A percentile compares a stretch with the other conserved stretches of the same genome.
Evolutionary conservation across 1,284 basidiomycete species (phyloP).

Genomic region (Cutaneotrichosporon daszewskae): DNA sequence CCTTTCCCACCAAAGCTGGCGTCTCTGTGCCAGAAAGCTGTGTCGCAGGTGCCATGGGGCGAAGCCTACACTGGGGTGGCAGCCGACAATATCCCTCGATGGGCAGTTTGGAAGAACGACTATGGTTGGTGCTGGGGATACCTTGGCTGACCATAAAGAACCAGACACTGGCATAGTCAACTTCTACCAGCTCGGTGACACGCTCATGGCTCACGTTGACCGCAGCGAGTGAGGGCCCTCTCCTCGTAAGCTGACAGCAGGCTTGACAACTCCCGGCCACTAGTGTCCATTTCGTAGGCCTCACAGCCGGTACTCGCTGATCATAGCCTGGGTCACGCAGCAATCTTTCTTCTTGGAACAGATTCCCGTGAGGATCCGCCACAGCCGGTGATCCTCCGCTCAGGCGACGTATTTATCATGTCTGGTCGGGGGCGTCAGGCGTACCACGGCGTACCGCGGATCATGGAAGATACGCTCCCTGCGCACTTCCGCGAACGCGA

Average conservation of each 20-base stretch:
- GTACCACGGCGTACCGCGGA: conserved; percentile 86
- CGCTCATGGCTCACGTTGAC: conserved; percentile 89
- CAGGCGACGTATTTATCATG: conserved; percentile 88
- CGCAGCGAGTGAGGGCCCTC: too few species aligned
- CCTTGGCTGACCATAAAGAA: conserved; percentile 5
- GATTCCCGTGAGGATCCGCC: conserved; percentile 68
- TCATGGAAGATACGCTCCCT: conserved; percentile 72
- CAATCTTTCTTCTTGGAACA: conserved; percentile 82
- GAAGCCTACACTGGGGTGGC: conserved; percentile 53
- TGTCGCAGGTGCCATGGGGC: conserved; percentile 62
- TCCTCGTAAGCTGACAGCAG: too few species aligned
- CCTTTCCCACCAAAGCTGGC: conserved; percentile 57
- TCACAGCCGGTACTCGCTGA: background rate
- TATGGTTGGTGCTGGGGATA: conserved; percentile 56
- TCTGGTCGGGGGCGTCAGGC: conserved; percentile 72
- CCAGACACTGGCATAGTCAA: conserved; percentile 92
- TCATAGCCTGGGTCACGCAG: conserved; percentile 73
- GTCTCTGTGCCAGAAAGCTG: conserved; percentile 59
- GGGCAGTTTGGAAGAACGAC: conserved; percentile 63
- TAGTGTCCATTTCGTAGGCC: conserved; percentile 73
- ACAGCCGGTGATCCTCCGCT: conserved; percentile 69
- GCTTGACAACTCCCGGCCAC: conserved; percentile 64
- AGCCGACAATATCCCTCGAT: conserved; percentile 52
- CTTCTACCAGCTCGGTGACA: conserved; percentile 78
- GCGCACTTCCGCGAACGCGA: conserved; percentile 51